These are phyloP conservation scores for Hygrocybe punicea DNA, from an alignment of 768 basidiomycete species.

Conservation along the genomic window DNA sequence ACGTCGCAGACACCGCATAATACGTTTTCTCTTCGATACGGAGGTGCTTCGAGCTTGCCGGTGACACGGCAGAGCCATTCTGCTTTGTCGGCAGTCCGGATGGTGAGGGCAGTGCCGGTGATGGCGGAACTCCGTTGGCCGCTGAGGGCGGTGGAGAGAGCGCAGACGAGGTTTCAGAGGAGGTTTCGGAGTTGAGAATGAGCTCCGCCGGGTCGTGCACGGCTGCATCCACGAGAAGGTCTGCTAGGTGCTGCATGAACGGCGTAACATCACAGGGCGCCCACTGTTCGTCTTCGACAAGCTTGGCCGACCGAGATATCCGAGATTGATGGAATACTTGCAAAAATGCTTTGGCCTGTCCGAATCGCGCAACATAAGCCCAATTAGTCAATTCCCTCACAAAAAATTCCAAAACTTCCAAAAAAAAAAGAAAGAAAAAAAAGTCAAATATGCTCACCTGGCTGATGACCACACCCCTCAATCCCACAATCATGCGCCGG, in stretches of 20 bases:
- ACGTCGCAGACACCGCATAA: slow-evolving; percentile 83
- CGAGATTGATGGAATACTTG: slow-evolving; percentile 80
- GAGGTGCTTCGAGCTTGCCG: slow-evolving; percentile 52
- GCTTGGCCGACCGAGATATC: slow-evolving; percentile 75
- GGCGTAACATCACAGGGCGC: slow-evolving; percentile 69
- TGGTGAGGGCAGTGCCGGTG: slow-evolving; percentile 16
- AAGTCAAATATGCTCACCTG: slow-evolving; percentile 53
- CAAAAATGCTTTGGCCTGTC: slow-evolving; percentile 82
- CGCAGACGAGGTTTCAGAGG: slow-evolving; percentile 13
- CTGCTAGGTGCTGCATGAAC: slow-evolving; percentile 64
- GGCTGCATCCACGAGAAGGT: slow-evolving; percentile 76
- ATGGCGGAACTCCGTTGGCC: slow-evolving; percentile 16
- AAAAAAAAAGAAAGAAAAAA: background rate
- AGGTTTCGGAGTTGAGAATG: slow-evolving; percentile 33
- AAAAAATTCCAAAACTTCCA: no score
- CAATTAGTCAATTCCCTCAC: slow-evolving; percentile 1
- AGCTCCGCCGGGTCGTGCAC: slow-evolving; percentile 78
- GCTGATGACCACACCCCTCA: slow-evolving; percentile 79
- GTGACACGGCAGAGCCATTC: slow-evolving; percentile 14
- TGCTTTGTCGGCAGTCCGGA: slow-evolving; percentile 15
- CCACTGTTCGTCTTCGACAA: slow-evolving; percentile 97
- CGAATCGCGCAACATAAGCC: slow-evolving; percentile 9
- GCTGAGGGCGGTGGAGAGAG: slow-evolving; percentile 13
- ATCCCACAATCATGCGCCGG: slow-evolving; percentile 86
- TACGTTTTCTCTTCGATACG: slow-evolving; percentile 82